Evolutionary conservation across 495 filamentous ascomycete genomes (phyloP).

Genomic region (Jackrogersella multiformis): DNA sequence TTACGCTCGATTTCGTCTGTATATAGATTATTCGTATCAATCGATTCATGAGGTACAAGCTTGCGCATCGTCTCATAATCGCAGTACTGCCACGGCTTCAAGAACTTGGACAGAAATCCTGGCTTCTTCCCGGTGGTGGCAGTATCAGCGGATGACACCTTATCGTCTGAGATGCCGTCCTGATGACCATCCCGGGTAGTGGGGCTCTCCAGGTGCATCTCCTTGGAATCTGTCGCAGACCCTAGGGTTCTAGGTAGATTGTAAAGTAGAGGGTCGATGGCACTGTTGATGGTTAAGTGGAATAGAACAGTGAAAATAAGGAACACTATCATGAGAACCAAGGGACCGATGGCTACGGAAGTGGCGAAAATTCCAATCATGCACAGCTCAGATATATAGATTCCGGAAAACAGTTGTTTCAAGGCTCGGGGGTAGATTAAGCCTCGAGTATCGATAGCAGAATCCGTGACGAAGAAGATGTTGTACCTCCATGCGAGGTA

Average conservation of each 20-base stretch:
- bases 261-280: constrained; percentile 80
- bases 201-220: constrained; percentile 47
- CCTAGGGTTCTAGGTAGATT: constrained; percentile 75
- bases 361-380: constrained; percentile 91
- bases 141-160: constrained; percentile 37
- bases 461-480: constrained; percentile 88
- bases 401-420: constrained; percentile 88
- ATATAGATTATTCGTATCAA: constrained; percentile 60
- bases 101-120: constrained; percentile 69
- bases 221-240: constrained; percentile 68
- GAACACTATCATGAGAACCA: constrained; percentile 85
- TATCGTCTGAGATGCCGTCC: constrained; percentile 45
- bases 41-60: constrained; percentile 68
- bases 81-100: constrained; percentile 79
- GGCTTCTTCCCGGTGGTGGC: constrained; percentile 49
- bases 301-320: constrained; percentile 82
- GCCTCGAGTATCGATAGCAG: constrained; percentile 88
- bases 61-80: constrained; percentile 77
- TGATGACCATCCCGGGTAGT: constrained; percentile 40
- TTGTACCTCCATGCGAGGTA: constrained; percentile 97
- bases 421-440: constrained; percentile 87
- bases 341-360: constrained; percentile 73
- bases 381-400: constrained; percentile 86
- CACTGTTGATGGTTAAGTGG: constrained; percentile 80
- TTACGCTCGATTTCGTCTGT: constrained; percentile 66